phyloP scores from a whole-genome alignment of 2,329 filamentous ascomycete species.

The Fusarium papillatum region DNA sequence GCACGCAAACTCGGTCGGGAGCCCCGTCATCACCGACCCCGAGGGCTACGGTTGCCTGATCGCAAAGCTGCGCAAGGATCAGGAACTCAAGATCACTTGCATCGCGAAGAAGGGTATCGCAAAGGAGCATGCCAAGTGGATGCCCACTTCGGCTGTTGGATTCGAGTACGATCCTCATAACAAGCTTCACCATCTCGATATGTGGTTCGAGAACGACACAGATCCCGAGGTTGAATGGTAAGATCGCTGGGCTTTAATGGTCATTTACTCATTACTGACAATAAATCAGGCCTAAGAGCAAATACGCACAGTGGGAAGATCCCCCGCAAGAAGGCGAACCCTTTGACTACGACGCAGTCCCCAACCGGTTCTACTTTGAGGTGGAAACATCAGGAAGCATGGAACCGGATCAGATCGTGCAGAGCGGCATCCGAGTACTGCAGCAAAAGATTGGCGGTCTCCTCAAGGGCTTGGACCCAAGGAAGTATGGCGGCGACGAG shows the following conservation, averaged over 20 bases:
- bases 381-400: constrained; percentile 91
- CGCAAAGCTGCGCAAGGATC: constrained; percentile 89
- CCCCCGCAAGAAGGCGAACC: constrained; percentile 84
- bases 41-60: constrained; percentile 88
- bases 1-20: constrained; percentile 82
- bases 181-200: constrained; percentile 90
- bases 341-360: constrained; percentile 92
- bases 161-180: constrained; percentile 99
- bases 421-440: constrained; percentile 88
- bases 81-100: constrained; percentile 91
- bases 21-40: constrained; percentile 86
- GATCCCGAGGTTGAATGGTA: constrained; percentile 89
- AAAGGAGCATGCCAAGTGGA: constrained; percentile 99
- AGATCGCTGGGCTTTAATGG: constrained; percentile 45
- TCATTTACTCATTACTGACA: neutral
- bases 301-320: constrained; percentile 85
- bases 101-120: constrained; percentile 99
- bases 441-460: constrained; percentile 91
- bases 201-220: constrained; percentile 88
- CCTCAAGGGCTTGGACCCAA: constrained; percentile 69
- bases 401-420: constrained; percentile 90
- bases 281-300: constrained; percentile 78
- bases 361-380: constrained; percentile 91
- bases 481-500: constrained; percentile 66
- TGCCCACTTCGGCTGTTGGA: constrained; percentile 89